Evolutionary conservation across 2,329 filamentous ascomycete genomes (phyloP), one percentile per base, ranked within the genome.

Genomic region (Pseudocercospora fijiensis): DNA sequence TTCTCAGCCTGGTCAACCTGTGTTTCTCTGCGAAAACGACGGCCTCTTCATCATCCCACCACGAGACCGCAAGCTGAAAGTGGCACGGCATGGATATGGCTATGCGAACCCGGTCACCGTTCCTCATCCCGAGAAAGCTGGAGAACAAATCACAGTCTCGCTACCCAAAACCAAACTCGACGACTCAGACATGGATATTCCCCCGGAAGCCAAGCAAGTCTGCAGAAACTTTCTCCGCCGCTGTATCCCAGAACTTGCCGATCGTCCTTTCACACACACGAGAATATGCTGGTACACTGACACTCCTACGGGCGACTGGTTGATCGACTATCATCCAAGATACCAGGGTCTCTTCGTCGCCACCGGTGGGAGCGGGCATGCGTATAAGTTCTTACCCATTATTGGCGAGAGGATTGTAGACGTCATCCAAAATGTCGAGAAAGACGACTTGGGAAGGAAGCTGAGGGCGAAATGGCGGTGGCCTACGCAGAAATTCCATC

Each of bases 31-130:
- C 77, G 81, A 93, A 68, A 85, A 82, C 56, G 86, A 83, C 1
- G 90, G 90, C 8, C 82, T 90, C 64, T 94, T 92, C 80, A 83
- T 90, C 74, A 90, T 93, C 66, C 89, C 90, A 3, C 90, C 91
- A 0, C 77, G 75, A 1, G 70, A 75, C 24, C 71, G 74, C 26
- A 65, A 77, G 6, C 74, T 84, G 52, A 84, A 84, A 71, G 72
- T 83, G 45, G 82, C 81, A 4, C 75, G 81, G n/a, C 81, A 84
- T 66, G 72, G 70, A 65, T 80, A 82, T 69, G 82, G 82, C 60
- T 84, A 83, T 68, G 72, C 75, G 13, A 83, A 84, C 67, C 79
- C 79, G 0, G 75, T 74, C 26, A 76, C 68, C 3, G 81, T 84
- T 62, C 76, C 79, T 10, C 77, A 83, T 65, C 81, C 81, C 0